Evolutionary conservation across 2,329 filamentous ascomycete genomes (phyloP).

Genomic region (Paraphoma sp.): DNA sequence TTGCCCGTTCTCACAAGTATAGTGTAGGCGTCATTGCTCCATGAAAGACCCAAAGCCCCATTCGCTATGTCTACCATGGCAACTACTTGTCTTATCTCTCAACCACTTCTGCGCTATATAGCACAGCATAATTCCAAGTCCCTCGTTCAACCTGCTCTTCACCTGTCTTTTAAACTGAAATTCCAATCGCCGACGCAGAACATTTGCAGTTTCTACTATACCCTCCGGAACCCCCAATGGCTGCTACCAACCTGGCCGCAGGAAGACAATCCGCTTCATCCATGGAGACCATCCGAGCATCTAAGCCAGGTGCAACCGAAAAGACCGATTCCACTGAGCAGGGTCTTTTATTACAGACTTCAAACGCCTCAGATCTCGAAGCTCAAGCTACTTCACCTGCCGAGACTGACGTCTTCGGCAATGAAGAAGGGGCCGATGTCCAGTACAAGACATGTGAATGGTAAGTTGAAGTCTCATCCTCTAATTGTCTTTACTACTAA

Average conservation of each 20-base stretch:
- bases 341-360: not conserved
- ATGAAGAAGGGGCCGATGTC: constrained; percentile 49
- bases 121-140: too few species aligned
- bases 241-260: not conserved
- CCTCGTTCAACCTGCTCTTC: not conserved
- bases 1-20: not conserved
- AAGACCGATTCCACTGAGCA: not conserved
- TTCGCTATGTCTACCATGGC: too few species aligned
- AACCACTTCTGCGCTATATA: not conserved
- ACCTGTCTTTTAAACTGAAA: not conserved
- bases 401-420: constrained; percentile 27
- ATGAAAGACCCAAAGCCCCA: too few species aligned
- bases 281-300: not conserved
- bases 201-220: too few species aligned
- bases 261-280: not conserved
- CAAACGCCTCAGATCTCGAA: constrained; percentile 16
- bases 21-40: not conserved
- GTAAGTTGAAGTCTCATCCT: constrained; percentile 41
- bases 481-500: not conserved
- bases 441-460: constrained; percentile 61
- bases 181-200: too few species aligned
- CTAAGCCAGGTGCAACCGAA: not conserved
- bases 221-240: not conserved
- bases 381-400: constrained; percentile 4
- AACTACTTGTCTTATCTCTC: not conserved